A percentile compares a stretch with the other conserved stretches of the same genome.
phyloP scores from a whole-genome alignment of 164 flowering plant species.

The Vitis vinifera region ASM3070453v1 NC_081806.1:3287001-3287500 shows the following conservation, averaged over 20 bases:
- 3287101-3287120: background rate
- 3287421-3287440: too few species aligned
- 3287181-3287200: background rate
- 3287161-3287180: background rate
- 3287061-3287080: background rate
- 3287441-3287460: too few species aligned
- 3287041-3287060: background rate
- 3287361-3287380: too few species aligned
- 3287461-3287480: too few species aligned
- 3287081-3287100: background rate
- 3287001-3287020: background rate
- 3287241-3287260: background rate
- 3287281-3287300: too few species aligned
- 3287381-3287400: too few species aligned
- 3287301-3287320: too few species aligned
- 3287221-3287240: background rate
- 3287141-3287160: background rate
- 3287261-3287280: too few species aligned
- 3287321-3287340: too few species aligned
- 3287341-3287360: too few species aligned
- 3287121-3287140: background rate
- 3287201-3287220: background rate
- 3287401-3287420: too few species aligned
- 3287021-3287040: background rate
- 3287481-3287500: too few species aligned